A percentile compares a stretch with the other conserved stretches of the same genome.
Conservation (phyloP, 2,329 filamentous ascomycete genomes). For the Cladophialophora chaetospira region DNA sequence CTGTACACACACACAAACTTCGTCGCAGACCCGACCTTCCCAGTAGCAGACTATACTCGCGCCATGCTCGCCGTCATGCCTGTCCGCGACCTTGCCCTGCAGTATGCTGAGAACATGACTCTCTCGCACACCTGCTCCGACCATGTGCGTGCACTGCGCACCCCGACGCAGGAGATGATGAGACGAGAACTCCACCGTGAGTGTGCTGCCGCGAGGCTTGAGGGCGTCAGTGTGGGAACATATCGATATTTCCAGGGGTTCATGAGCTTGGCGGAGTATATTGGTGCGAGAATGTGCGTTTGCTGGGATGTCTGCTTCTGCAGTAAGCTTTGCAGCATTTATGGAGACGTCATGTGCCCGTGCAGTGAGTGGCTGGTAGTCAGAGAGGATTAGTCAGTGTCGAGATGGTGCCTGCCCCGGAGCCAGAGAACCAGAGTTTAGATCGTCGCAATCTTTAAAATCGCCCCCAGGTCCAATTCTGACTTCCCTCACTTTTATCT, state of each 20-base stretch:
- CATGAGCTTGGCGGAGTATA: slow-evolving; percentile 32
- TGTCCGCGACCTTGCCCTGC: slow-evolving; percentile 11
- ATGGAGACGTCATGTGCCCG: slow-evolving; percentile 31
- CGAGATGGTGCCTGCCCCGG: no score
- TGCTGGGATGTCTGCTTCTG: slow-evolving; percentile 33
- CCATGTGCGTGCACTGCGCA: slow-evolving; percentile 3
- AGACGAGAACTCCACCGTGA: slow-evolving; percentile 29
- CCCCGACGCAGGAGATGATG: slow-evolving; percentile 17
- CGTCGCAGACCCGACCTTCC: slow-evolving; percentile 18
- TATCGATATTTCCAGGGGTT: slow-evolving; percentile 32
- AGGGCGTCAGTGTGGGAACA: slow-evolving; percentile 29
- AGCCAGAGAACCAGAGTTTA: background rate
- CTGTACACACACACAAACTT: slow-evolving; percentile 27
- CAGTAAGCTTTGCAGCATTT: slow-evolving; percentile 31
- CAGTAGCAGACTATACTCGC: slow-evolving; percentile 15
- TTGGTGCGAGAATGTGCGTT: slow-evolving; percentile 27
- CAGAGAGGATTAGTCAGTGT: no score
- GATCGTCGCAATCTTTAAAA: background rate
- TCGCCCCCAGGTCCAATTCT: no score
- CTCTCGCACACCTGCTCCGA: slow-evolving; percentile 3
- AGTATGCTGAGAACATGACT: slow-evolving; percentile 11
- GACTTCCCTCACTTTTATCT: no score
- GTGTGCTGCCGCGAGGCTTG: slow-evolving; percentile 28
- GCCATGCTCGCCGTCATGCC: slow-evolving; percentile 14
- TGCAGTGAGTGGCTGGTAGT: slow-evolving; percentile 28